Percentiles rank a stretch among this genome's conserved stretches.
Conservation (phyloP, 768 basidiomycete species). For the Lentinula guzmanii region DNA sequence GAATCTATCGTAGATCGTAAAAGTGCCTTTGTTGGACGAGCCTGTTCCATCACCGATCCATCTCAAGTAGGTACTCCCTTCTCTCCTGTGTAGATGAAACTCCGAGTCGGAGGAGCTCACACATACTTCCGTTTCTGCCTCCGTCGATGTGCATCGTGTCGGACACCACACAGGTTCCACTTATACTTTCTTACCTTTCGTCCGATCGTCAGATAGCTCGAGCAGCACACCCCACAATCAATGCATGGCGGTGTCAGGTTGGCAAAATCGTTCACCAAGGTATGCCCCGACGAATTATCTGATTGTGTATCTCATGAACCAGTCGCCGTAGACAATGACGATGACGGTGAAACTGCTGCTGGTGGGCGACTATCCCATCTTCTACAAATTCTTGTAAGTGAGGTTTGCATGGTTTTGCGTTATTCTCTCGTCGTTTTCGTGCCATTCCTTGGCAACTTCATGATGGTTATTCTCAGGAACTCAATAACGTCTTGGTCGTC, state of each 20-base stretch:
- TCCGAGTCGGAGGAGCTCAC: neutral
- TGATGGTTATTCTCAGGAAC: constrained; percentile 44
- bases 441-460: neutral
- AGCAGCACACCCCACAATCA: constrained; percentile 74
- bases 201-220: constrained; percentile 68
- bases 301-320: neutral
- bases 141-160: neutral
- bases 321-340: constrained; percentile 73
- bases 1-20: constrained; percentile 85
- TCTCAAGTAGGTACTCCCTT: constrained; percentile 46
- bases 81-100: neutral
- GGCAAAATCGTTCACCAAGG: constrained; percentile 71
- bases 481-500: constrained; percentile 79
- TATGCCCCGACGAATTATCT: constrained; percentile 18
- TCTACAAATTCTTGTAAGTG: constrained; percentile 73
- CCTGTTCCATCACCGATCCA: constrained; percentile 73
- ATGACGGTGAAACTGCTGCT: constrained; percentile 92
- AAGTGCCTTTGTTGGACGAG: constrained; percentile 81
- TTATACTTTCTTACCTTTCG: constrained; percentile 60
- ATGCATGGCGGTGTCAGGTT: constrained; percentile 76
- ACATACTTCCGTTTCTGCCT: neutral
- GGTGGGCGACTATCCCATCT: constrained; percentile 88
- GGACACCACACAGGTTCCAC: constrained; percentile 45
- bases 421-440: neutral
- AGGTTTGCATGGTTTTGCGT: neutral